Conservation (phyloP, 768 basidiomycete genomes). For the Lentinula guzmanii region DNA sequence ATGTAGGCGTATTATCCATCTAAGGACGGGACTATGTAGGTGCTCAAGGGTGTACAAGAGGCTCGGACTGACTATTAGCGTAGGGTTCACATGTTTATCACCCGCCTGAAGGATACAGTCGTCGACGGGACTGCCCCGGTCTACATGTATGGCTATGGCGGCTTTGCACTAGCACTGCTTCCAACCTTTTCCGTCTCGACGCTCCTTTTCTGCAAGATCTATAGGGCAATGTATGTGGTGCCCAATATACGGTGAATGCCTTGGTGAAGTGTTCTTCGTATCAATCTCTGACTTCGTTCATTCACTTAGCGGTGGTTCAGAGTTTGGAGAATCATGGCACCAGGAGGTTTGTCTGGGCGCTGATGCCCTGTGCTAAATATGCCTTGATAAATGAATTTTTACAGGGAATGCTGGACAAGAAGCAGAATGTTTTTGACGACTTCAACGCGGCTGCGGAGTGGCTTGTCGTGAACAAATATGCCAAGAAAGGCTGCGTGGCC, state of each 20-base stretch:
- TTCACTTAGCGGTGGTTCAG: neutral
- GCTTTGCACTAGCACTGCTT: neutral
- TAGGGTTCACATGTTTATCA: slow-evolving; percentile 4
- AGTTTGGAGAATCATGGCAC: slow-evolving; percentile 5
- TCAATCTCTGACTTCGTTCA: neutral
- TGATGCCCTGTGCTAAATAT: neutral
- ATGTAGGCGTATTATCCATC: slow-evolving; percentile 1
- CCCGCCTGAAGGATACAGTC: neutral
- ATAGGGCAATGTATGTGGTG: slow-evolving; percentile 1
- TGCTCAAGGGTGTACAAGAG: neutral
- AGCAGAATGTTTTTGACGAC: slow-evolving; percentile 4
- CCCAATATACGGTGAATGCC: neutral
- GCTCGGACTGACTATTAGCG: neutral
- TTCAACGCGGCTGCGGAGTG: slow-evolving; percentile 1
- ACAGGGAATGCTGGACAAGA: slow-evolving; percentile 3
- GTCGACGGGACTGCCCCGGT: slow-evolving; percentile 1
- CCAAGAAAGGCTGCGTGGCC: neutral
- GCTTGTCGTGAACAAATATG: slow-evolving; percentile 3
- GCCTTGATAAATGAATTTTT: neutral
- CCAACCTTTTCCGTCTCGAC: slow-evolving; percentile 3
- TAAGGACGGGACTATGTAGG: neutral
- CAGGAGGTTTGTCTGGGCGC: neutral
- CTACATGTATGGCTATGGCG: neutral
- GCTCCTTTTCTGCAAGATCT: slow-evolving; percentile 2
- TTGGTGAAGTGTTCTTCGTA: neutral